Evolutionary conservation across 495 filamentous ascomycete genomes (phyloP), one percentile per base, ranked within the genome.

Genomic region (Thozetella sp.): DNA sequence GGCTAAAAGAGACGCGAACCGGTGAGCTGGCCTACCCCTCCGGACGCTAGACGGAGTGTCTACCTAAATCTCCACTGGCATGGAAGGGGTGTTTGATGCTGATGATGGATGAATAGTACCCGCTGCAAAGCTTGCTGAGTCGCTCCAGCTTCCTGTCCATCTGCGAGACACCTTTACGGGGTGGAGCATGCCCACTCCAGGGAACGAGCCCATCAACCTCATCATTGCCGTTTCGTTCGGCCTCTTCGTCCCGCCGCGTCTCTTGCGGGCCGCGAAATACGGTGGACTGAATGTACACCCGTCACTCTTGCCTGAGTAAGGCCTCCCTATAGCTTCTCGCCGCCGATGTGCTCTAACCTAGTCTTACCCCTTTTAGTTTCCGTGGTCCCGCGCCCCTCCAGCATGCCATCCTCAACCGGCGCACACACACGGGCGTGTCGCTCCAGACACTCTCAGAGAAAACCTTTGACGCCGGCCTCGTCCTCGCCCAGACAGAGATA

Each of bases 161-260:
- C 82, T 90, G 63, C 80, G 90, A 56, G 86, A 92, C 63, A 90
- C 88, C 2, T 96, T 97, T 65, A 90, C 78, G 25, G 84, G 83
- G n/a, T 97, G 93, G 93, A 72, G 83, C 70, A 84, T 86, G 51
- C 89, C 90, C 9, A 61, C 65, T 34, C 74, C 75, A 3, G 53
- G 81, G n/a, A 74, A 67, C 27, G 74, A 73, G 15, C 70, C 81
- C 20, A 87, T 90, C 60, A 93, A 97, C 68, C 79, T 99, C 46
- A 88, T 99, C 58, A 83, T 98, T 30, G 93, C 93, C 22, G 96
- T 97, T n/a, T 97, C 95, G 6, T 99, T 98, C 71, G 95, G 95
- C 2, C 83, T 96, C 17, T 88, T 96, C 53, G 86, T 99, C 11
- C 96, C 95, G 1, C 84, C 86, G 3, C 81, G 90, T 2, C 83